Conservation (phyloP, 2,329 filamentous ascomycete genomes). For the Juglanconis sp. region DNA sequence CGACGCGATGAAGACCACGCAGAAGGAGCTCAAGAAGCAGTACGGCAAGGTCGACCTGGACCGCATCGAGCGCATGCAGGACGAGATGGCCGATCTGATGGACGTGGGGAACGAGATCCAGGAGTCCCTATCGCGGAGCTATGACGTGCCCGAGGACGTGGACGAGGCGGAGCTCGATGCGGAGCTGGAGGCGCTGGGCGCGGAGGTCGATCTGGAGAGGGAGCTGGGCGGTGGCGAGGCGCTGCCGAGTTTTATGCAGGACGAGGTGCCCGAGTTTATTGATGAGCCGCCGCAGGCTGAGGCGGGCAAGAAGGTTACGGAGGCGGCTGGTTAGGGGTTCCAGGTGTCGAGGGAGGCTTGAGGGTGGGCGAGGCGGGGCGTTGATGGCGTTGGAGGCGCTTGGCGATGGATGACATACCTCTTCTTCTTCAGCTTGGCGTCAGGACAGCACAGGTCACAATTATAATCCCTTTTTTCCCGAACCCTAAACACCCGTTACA, state of each 20-base stretch:
- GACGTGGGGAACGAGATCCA: constrained; percentile 98
- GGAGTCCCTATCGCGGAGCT: constrained; percentile 84
- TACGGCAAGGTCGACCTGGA: constrained; percentile 97
- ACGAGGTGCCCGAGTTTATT: constrained; percentile 87
- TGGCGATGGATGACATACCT: neutral
- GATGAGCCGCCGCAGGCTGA: constrained; percentile 78
- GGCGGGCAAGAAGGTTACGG: constrained; percentile 67
- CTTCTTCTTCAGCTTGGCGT: neutral
- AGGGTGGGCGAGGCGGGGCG: neutral
- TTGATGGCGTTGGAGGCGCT: neutral
- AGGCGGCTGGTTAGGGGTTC: constrained; percentile 58
- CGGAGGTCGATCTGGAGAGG: constrained; percentile 87
- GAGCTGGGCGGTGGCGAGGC: constrained; percentile 55
- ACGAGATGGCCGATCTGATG: constrained; percentile 98
- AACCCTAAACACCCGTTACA: no score
- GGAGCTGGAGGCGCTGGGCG: constrained; percentile 88
- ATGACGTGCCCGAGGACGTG: constrained; percentile 94
- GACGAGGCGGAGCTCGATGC: constrained; percentile 96
- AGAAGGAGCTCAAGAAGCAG: constrained; percentile 86
- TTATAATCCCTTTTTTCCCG: neutral
- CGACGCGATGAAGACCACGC: constrained; percentile 95
- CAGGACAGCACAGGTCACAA: neutral
- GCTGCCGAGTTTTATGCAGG: constrained; percentile 83
- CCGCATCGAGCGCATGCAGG: constrained; percentile 95
- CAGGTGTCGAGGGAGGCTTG: neutral